Conservation (phyloP, 106 monocot species). For the Chionographis japonica region DNA sequence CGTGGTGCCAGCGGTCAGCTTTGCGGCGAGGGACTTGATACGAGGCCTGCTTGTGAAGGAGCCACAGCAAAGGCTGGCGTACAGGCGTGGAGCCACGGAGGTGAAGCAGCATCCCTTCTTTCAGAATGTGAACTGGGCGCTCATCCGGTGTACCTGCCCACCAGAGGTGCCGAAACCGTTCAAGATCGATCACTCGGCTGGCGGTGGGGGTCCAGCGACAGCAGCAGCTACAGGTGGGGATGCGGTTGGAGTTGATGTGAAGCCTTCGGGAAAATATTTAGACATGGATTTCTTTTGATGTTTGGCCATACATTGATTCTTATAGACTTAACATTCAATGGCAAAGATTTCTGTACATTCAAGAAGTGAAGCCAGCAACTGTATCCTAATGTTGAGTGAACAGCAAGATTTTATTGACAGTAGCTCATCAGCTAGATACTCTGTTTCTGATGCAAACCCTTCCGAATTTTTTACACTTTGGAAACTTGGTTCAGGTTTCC, state of each 20-base stretch:
- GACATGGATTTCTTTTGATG: conserved; percentile 22
- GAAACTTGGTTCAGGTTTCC: too few relatives aligned
- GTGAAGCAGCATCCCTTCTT: conserved; percentile 21
- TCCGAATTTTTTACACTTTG: too few relatives aligned
- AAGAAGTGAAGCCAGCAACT: too few relatives aligned
- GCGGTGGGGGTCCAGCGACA: neutral
- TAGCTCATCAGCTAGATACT: too few relatives aligned
- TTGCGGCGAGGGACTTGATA: conserved; percentile 19
- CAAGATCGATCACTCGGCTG: neutral
- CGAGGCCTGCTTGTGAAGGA: conserved; percentile 20
- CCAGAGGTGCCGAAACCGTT: conserved; percentile 7
- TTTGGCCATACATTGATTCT: too few relatives aligned
- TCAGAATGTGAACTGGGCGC: conserved; percentile 19
- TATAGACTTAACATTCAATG: too few relatives aligned
- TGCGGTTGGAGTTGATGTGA: conserved; percentile 6
- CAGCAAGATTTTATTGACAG: too few relatives aligned
- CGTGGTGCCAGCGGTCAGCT: conserved; percentile 4
- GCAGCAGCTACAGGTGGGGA: neutral
- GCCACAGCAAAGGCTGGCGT: conserved; percentile 13
- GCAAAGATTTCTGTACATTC: too few relatives aligned
- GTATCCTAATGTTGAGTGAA: too few relatives aligned
- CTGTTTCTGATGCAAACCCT: too few relatives aligned
- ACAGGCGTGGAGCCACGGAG: conserved; percentile 18
- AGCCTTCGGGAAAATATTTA: neutral
- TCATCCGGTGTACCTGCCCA: conserved; percentile 11